A percentile compares a stretch with the other conserved stretches of the same genome.
phyloP scores from a whole-genome alignment of 2,329 filamentous ascomycete species.

The Byssochlamys sp. region DNA sequence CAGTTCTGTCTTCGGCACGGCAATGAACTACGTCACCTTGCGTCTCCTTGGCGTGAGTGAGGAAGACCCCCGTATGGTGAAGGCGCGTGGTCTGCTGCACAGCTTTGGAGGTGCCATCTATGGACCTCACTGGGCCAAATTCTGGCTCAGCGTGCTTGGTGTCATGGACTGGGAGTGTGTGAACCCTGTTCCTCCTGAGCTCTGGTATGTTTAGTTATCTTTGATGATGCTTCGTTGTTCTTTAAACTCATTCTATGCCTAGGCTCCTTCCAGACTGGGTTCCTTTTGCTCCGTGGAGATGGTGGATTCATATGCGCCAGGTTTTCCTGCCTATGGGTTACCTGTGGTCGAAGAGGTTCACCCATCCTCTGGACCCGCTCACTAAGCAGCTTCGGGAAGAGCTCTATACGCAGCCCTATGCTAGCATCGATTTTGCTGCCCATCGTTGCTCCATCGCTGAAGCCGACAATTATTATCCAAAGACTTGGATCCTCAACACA shows the following conservation, averaged over 20 bases:
- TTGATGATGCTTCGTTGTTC: not conserved
- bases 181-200: slow-evolving; percentile 83
- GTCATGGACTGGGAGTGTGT: slow-evolving; percentile 83
- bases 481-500: slow-evolving; percentile 69
- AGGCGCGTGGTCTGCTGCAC: slow-evolving; percentile 72
- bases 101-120: slow-evolving; percentile 74
- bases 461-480: slow-evolving; percentile 85
- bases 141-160: slow-evolving; percentile 79
- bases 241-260: slow-evolving; percentile 5
- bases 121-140: slow-evolving; percentile 91
- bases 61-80: slow-evolving; percentile 75
- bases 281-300: slow-evolving; percentile 80
- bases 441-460: slow-evolving; percentile 75
- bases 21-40: slow-evolving; percentile 74
- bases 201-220: slow-evolving; percentile 52
- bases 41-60: slow-evolving; percentile 73
- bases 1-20: slow-evolving; percentile 81
- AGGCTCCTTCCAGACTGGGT: slow-evolving; percentile 78
- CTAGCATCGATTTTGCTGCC: slow-evolving; percentile 63
- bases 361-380: slow-evolving; percentile 63
- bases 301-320: slow-evolving; percentile 97
- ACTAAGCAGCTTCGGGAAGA: slow-evolving; percentile 67
- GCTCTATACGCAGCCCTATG: slow-evolving; percentile 69
- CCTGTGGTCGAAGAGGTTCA: slow-evolving; percentile 75
- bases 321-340: slow-evolving; percentile 92